A percentile compares a stretch with the other conserved stretches of the same genome.
These are phyloP conservation scores for Francoa sonchifolia DNA, from an alignment of 441 rosid genomes.

Conservation along the genomic window DNA sequence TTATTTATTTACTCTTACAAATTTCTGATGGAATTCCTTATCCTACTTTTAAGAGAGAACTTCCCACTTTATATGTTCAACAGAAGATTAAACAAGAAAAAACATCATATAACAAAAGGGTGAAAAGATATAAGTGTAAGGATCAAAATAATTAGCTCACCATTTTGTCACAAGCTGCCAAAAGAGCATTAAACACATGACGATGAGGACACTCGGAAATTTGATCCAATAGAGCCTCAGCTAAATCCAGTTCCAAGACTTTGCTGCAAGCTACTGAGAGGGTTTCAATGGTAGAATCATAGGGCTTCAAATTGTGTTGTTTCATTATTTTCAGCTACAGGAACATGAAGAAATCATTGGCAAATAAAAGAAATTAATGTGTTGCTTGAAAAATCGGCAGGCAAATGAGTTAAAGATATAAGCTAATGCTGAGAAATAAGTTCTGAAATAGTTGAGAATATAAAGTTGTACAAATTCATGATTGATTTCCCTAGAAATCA, in stretches of 20 bases:
- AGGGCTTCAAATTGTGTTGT: conserved; percentile 14
- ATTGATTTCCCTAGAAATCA: too few species aligned
- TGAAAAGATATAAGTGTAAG: conserved; percentile 5
- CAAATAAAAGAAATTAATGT: too few species aligned
- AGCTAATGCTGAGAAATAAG: too few species aligned
- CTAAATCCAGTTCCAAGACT: conserved; percentile 63
- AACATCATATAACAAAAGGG: not conserved
- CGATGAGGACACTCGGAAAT: conserved; percentile 32
- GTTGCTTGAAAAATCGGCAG: too few species aligned
- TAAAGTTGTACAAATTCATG: too few species aligned
- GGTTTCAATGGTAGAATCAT: conserved; percentile 12
- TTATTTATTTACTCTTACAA: not conserved
- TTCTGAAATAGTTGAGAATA: too few species aligned
- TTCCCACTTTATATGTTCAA: not conserved
- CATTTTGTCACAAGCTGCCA: conserved; percentile 50
- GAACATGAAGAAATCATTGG: not conserved
- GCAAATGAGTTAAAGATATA: too few species aligned
- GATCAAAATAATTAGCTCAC: conserved; percentile 32
- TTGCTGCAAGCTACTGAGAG: conserved; percentile 14
- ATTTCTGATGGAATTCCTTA: not conserved
- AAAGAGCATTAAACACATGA: conserved; percentile 50
- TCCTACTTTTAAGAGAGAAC: not conserved
- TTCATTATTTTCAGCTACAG: conserved; percentile 15
- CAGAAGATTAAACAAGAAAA: not conserved
- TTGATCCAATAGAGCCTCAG: conserved; percentile 58